Conservation (phyloP, 2,329 filamentous ascomycete genomes). For the Microsporum audouinii region DNA sequence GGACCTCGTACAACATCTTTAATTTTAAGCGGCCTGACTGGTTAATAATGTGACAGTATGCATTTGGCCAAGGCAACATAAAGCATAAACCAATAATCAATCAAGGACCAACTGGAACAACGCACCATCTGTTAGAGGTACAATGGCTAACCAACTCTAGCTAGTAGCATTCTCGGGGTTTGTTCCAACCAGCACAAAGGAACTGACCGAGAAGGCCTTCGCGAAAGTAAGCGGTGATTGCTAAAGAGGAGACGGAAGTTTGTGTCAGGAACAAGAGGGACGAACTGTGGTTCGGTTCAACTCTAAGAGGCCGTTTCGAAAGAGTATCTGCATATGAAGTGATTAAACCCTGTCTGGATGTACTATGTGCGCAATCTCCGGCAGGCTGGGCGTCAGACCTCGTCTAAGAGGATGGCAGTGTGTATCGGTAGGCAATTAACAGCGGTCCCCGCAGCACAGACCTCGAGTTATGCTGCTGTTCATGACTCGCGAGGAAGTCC, state of each 20-base stretch:
- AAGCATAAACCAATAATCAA: neutral
- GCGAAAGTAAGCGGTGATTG: neutral
- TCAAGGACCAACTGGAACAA: neutral
- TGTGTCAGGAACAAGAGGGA: neutral
- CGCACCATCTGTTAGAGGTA: neutral
- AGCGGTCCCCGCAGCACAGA: neutral
- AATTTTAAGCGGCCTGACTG: neutral
- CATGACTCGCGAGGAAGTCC: neutral
- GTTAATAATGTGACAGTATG: neutral
- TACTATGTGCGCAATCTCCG: neutral
- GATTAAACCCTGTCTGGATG: neutral
- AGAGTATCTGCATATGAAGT: neutral
- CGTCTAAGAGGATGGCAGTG: neutral
- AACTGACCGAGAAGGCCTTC: conserved; percentile 2
- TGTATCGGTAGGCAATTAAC: neutral
- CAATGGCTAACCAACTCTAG: neutral
- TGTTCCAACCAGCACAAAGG: neutral
- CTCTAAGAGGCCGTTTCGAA: neutral
- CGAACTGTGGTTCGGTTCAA: neutral
- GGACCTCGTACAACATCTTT: neutral
- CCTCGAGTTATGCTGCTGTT: neutral
- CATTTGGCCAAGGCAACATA: neutral
- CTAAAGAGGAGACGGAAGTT: neutral
- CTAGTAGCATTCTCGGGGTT: neutral
- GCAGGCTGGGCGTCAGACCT: neutral